Base-by-base conservation (phyloP, 495 filamentous ascomycete species). In the Pseudevernia furfuracea region DNA sequence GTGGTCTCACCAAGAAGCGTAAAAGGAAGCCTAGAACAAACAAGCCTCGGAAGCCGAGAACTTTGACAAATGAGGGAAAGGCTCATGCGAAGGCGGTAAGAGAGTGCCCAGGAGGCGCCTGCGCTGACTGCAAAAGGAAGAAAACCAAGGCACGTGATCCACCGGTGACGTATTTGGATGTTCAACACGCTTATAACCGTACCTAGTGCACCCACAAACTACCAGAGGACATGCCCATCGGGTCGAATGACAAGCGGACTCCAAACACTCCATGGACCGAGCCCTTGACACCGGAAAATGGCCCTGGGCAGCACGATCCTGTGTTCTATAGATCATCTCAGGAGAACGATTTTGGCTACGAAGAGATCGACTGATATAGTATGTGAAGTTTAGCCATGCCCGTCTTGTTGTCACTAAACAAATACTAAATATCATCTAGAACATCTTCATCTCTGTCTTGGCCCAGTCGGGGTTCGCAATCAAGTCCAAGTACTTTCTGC, bases 81-180 rank as follows among this genome's bases (percentile, higher is more conserved):
- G 57, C 36, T 10, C 57, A 59, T 17, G 57, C 57, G 14, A 59
- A 59, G 57, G 39, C 36, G 36, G 25, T 59, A 38, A 23, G 57
- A 21, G 23, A 41, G 1, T 30, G 14, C 15, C 57, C 57, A 23
- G 39, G 39, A 43, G 61, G 61, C 4, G 65, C 65, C 15, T 67
- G 65, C 46, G 19, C 11, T 1, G 32, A 64, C 5, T 67, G 65
- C 34, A 67, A 19, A 57, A 14, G 4, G 28, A 67, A 56, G 23
- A 63, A 67, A 36, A 52, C 59, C 41, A 63, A 63, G 43, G 65
- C 59, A 63, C 39, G 65, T 62, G 23, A 38, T 37, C 44, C 44
- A 48, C 4, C 14, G 39, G 15, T 59, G 15, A 25, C 57, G 36
- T 3, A 43, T 59, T 59, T 25, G 37, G 57, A 21, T 56, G n/a